Evolutionary conservation across 2,329 filamentous ascomycete species (phyloP).

Genomic region (Zymoseptoria crescenta): DNA sequence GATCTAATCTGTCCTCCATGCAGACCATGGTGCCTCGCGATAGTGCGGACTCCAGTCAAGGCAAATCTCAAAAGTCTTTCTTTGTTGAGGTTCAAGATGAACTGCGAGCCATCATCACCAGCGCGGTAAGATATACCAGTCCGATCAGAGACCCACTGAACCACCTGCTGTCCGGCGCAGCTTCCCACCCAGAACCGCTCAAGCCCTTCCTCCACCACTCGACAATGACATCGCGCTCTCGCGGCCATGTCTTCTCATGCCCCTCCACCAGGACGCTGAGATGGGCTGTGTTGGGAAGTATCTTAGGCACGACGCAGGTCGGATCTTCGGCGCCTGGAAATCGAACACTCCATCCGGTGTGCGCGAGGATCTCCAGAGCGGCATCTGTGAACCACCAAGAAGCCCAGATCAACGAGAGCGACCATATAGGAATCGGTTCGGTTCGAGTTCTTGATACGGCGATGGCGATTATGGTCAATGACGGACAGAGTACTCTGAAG

Average conservation of each 20-base stretch:
- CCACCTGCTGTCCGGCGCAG: not conserved
- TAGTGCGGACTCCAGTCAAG: no score
- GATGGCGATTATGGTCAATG: not conserved
- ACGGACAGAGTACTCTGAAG: not conserved
- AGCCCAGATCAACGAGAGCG: not conserved
- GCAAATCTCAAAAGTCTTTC: no score
- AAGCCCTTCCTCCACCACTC: not conserved
- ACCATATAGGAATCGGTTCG: not conserved
- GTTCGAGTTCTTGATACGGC: not conserved
- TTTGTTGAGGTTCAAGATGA: not conserved
- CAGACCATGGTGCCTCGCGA: no score
- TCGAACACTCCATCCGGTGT: not conserved
- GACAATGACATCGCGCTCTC: not conserved
- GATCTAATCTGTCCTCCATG: no score
- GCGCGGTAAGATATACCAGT: not conserved
- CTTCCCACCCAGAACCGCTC: not conserved
- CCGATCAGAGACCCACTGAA: not conserved
- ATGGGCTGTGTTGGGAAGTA: not conserved
- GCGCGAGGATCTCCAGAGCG: not conserved
- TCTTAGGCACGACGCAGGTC: not conserved
- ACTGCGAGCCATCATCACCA: not conserved
- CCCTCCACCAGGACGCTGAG: not conserved
- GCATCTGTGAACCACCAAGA: not conserved
- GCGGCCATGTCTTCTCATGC: not conserved
- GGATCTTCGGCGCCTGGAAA: not conserved